Conservation (phyloP, 495 filamentous ascomycete genomes). For the Lentithecium fluviatile region DNA sequence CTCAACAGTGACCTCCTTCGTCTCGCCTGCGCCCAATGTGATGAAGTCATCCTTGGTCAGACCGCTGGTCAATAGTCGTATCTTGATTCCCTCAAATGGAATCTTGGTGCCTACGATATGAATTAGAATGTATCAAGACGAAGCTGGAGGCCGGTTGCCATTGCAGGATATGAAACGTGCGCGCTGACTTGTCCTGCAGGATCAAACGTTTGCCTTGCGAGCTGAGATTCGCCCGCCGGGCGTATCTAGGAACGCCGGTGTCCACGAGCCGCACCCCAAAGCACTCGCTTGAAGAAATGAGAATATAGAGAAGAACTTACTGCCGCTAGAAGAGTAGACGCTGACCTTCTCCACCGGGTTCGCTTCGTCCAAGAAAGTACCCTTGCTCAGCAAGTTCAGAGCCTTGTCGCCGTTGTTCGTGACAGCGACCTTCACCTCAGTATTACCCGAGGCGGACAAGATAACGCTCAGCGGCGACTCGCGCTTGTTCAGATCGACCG, state of each 20-base stretch:
- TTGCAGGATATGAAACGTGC: not conserved
- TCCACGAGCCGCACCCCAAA: no score
- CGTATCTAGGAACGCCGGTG: no score
- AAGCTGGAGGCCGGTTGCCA: not conserved
- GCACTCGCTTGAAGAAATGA: no score
- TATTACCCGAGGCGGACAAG: constrained; percentile 54
- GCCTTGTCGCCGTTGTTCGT: constrained; percentile 57
- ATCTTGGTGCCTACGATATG: constrained; percentile 48
- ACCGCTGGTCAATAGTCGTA: constrained; percentile 48
- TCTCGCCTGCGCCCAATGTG: constrained; percentile 56
- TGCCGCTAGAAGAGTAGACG: constrained; percentile 54
- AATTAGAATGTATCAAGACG: not conserved
- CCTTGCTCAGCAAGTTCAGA: constrained; percentile 60
- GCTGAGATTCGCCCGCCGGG: no score
- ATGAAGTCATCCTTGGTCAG: constrained; percentile 56
- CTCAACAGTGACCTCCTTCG: constrained; percentile 57
- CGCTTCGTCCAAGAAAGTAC: constrained; percentile 58
- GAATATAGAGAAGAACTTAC: constrained; percentile 22
- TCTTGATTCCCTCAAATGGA: constrained; percentile 58
- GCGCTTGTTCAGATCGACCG: constrained; percentile 47
- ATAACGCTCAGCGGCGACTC: constrained; percentile 52
- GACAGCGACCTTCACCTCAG: constrained; percentile 59
- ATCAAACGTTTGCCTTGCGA: no score
- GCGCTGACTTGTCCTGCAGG: no score
- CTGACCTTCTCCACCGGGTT: constrained; percentile 60